Conservation (phyloP, 768 basidiomycete species). For the Omphalotus guepiniiformis region DNA sequence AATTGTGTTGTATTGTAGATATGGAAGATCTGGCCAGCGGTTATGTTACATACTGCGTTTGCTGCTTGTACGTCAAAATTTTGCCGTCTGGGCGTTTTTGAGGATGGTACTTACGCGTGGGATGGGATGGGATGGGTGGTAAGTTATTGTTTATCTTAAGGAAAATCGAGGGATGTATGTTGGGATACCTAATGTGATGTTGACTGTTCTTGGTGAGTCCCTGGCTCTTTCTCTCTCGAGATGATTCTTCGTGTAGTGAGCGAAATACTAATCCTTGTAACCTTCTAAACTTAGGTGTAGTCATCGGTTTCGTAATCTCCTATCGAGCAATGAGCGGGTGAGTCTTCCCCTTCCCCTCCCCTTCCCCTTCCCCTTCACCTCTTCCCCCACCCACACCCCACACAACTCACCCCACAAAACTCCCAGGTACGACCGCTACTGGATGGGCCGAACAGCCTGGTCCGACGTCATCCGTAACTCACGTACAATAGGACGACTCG, state of each 20-base stretch:
- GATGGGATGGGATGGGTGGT: neutral
- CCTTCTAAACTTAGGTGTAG: conserved; percentile 2
- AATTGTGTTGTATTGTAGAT: neutral
- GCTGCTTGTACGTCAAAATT: conserved; percentile 4
- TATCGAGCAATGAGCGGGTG: conserved; percentile 11
- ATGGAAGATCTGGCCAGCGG: conserved; percentile 11
- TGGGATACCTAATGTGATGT: conserved; percentile 6
- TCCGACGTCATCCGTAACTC: conserved; percentile 33
- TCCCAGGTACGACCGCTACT: conserved; percentile 33
- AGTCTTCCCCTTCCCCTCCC: neutral
- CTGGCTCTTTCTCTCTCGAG: neutral
- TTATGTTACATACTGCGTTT: conserved; percentile 8
- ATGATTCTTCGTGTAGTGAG: neutral
- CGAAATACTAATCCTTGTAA: neutral
- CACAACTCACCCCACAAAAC: too few species aligned
- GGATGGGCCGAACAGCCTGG: conserved; percentile 32
- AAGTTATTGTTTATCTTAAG: conserved; percentile 4
- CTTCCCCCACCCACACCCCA: too few species aligned
- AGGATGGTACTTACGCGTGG: neutral
- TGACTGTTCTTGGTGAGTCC: conserved; percentile 9
- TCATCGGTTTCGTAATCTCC: conserved; percentile 47
- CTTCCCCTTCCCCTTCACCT: too few species aligned
- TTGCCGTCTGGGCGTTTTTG: too few species aligned
- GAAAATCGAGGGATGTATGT: conserved; percentile 3
- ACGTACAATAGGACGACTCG: conserved; percentile 29